Evolutionary conservation across 1,139 yeast genomes (phyloP).

Genomic region (Blastobotrys aristatus): DNA sequence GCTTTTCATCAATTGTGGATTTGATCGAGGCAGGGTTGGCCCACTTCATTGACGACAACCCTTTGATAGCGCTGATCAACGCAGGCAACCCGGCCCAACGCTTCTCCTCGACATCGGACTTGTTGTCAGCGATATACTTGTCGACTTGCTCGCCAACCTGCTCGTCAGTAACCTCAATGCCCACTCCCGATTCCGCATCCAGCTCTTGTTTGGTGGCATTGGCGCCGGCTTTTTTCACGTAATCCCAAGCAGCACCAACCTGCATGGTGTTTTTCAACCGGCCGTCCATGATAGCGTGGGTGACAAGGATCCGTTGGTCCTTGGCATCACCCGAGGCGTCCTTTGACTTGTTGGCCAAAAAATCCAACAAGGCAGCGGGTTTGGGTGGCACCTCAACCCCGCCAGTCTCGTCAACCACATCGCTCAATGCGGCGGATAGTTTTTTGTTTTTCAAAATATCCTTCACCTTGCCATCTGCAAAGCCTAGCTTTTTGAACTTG

Average conservation of each 20-base stretch:
- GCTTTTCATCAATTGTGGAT: constrained; percentile 74
- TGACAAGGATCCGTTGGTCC: constrained; percentile 45
- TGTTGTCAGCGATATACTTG: constrained; percentile 54
- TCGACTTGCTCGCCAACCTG: constrained; percentile 57
- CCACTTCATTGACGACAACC: constrained; percentile 76
- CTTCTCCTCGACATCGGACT: constrained; percentile 55
- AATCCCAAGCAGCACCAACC: constrained; percentile 75
- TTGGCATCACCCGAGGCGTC: constrained; percentile 28
- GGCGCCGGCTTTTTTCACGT: constrained; percentile 45
- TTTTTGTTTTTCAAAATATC: constrained; percentile 83
- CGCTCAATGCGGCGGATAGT: constrained; percentile 63
- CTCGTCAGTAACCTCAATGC: constrained; percentile 61
- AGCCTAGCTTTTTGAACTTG: constrained; percentile 58
- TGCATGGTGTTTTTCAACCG: constrained; percentile 65
- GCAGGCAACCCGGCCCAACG: constrained; percentile 76
- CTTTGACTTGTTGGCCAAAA: constrained; percentile 53
- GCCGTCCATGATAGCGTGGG: constrained; percentile 58
- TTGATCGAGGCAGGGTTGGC: constrained; percentile 84
- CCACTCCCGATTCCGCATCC: constrained; percentile 72
- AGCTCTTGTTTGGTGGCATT: constrained; percentile 44
- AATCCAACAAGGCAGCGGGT: constrained; percentile 61
- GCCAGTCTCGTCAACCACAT: constrained; percentile 46
- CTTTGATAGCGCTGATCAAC: constrained; percentile 70
- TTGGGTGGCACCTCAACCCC: constrained; percentile 40
- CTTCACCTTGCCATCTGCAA: constrained; percentile 35